Evolutionary conservation across 305 asterid species (phyloP).

Genomic region (Fraxinus greggii): DNA sequence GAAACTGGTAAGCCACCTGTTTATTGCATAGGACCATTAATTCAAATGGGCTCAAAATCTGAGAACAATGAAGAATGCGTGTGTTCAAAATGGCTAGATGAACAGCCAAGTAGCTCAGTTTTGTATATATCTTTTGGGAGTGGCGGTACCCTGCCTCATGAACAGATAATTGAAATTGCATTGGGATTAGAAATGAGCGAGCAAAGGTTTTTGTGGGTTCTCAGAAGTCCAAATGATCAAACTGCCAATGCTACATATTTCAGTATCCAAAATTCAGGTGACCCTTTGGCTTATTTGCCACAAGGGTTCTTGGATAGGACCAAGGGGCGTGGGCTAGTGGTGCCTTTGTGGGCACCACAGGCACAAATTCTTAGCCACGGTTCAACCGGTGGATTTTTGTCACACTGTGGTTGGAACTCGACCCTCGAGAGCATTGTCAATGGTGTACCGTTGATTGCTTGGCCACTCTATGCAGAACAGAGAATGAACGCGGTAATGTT

Average conservation of each 20-base stretch:
- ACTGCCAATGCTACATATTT: constrained; percentile 47
- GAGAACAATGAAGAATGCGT: constrained; percentile 10
- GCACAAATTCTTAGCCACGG: constrained; percentile 51
- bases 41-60: constrained; percentile 32
- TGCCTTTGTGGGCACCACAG: constrained; percentile 85
- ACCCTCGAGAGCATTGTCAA: constrained; percentile 53
- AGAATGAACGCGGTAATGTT: constrained; percentile 60
- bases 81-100: constrained; percentile 58
- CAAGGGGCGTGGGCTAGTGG: constrained; percentile 48
- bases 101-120: constrained; percentile 74
- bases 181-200: constrained; percentile 70
- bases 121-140: constrained; percentile 75
- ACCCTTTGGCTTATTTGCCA: constrained; percentile 66
- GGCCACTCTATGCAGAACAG: constrained; percentile 91
- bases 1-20: constrained; percentile 43
- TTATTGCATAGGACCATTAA: constrained; percentile 67
- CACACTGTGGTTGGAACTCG: constrained; percentile 94
- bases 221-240: constrained; percentile 52
- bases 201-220: constrained; percentile 78
- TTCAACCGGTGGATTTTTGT: constrained; percentile 57
- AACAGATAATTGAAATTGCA: constrained; percentile 62
- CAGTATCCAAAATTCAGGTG: constrained; percentile 27
- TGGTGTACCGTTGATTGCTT: constrained; percentile 72
- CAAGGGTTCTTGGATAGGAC: constrained; percentile 64
- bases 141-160: constrained; percentile 68